Percentiles rank a stretch among this genome's conserved stretches.
phyloP scores from a whole-genome alignment of 257 asterid genomes.

The Lithospermum erythrorhizon region DNA sequence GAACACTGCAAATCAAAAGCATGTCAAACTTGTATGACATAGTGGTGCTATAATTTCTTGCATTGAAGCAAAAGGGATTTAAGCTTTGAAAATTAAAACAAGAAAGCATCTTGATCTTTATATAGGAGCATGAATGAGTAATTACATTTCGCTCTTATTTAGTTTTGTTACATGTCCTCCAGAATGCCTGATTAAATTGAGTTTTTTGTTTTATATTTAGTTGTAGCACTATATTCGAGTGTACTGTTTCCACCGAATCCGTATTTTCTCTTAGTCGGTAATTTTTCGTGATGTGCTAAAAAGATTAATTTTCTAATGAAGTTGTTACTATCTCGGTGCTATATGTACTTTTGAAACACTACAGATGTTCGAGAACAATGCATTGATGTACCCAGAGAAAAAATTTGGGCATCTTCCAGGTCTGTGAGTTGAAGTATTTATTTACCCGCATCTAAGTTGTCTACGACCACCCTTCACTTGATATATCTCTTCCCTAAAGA shows the following conservation, averaged over 20 bases:
- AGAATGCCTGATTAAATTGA: not conserved
- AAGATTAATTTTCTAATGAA: not conserved
- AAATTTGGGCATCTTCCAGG: constrained; percentile 11
- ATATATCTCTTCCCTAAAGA: not conserved
- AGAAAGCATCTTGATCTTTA: not conserved
- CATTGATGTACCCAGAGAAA: constrained; percentile 7
- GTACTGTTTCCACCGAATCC: not conserved
- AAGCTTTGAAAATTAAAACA: not conserved
- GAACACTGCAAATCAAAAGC: too few species aligned
- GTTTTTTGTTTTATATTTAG: not conserved
- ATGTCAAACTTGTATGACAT: too few species aligned
- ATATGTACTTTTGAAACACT: not conserved
- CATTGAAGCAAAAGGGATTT: not conserved
- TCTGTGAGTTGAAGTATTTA: not conserved
- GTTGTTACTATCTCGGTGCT: not conserved
- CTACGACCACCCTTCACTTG: not conserved
- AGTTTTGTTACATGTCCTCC: not conserved
- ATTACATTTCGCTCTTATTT: not conserved
- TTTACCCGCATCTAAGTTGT: not conserved
- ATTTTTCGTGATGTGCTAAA: not conserved
- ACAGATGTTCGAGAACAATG: constrained; percentile 9
- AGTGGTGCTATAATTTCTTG: too few species aligned
- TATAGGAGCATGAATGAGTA: not conserved
- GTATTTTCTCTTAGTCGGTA: not conserved
- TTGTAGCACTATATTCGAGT: not conserved